Evolutionary conservation across 345 rosid genomes (phyloP).

Genomic region (thale cress (Arabidopsis thaliana)): TAIR10.1 NC_003070.9:20990501-20991000

Average conservation of each 20-base stretch:
- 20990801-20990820: conserved; percentile 42
- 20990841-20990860: not conserved
- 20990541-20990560: conserved; percentile 3
- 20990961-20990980: not conserved
- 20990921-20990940: not conserved
- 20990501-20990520: conserved; percentile 5
- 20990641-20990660: conserved; percentile 53
- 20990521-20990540: not conserved
- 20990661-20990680: not conserved
- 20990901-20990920: not conserved
- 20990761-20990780: conserved; percentile 33
- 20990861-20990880: not conserved
- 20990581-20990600: conserved; percentile 61
- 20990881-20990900: not conserved
- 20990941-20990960: not conserved
- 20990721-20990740: conserved; percentile 9
- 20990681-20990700: not conserved
- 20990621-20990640: conserved; percentile 55
- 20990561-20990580: not conserved
- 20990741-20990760: conserved; percentile 57
- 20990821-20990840: conserved; percentile 33
- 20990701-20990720: not conserved
- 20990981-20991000: not conserved
- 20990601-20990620: conserved; percentile 51
- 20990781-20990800: conserved; percentile 33